Conservation (phyloP, 1,139 yeast genomes). For the Hansenula sp. region DNA sequence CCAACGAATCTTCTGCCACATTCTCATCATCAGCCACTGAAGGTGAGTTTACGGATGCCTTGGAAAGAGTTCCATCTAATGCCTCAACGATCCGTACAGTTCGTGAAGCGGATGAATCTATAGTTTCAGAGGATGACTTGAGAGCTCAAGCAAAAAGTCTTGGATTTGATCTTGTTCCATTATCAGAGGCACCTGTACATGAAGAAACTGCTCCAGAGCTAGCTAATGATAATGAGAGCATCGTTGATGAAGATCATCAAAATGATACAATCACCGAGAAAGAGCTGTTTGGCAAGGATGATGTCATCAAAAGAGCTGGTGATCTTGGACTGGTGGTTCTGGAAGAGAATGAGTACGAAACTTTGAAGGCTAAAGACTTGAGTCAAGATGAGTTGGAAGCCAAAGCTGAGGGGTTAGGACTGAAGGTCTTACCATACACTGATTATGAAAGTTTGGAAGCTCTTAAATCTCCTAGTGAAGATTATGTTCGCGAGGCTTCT, state of each 20-base stretch:
- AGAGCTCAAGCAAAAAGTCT: conserved; percentile 18
- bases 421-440: conserved; percentile 7
- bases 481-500: conserved; percentile 8
- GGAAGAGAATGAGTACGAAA: conserved; percentile 10
- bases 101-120: conserved; percentile 6
- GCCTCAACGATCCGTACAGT: conserved; percentile 25
- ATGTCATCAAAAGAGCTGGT: conserved; percentile 6
- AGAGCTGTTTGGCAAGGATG: neutral
- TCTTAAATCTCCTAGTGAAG: conserved; percentile 9
- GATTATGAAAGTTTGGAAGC: conserved; percentile 3
- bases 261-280: conserved; percentile 8
- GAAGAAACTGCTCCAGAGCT: conserved; percentile 1
- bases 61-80: conserved; percentile 22
- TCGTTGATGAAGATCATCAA: conserved; percentile 7
- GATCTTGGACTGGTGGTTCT: conserved; percentile 14
- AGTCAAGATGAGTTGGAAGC: conserved; percentile 2
- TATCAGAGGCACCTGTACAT: neutral
- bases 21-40: conserved; percentile 20
- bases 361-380: conserved; percentile 2
- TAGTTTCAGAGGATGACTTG: conserved; percentile 17
- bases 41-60: conserved; percentile 25
- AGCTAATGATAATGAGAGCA: neutral
- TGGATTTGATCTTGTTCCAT: conserved; percentile 23
- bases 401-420: conserved; percentile 10
- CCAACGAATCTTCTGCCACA: conserved; percentile 17